Conservation (phyloP, 192 early-diverging fungal genomes). For the Linnemannia hyalina region DNA sequence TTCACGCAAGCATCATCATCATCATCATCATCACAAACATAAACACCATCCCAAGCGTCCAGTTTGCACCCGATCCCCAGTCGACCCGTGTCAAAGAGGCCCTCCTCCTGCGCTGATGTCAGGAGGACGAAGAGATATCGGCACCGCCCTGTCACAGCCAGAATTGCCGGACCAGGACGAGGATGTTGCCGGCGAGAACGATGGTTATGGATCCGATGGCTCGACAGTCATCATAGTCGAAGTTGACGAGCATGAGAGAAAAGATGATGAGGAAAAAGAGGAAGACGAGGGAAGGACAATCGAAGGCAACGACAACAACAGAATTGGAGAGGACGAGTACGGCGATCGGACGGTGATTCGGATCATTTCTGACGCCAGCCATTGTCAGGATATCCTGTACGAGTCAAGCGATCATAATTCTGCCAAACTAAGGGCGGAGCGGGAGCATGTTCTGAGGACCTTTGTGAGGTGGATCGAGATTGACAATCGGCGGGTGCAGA, state of each 20-base stretch:
- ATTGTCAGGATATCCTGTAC: constrained; percentile 52
- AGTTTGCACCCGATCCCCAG: not conserved
- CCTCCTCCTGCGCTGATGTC: not conserved
- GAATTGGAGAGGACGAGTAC: not conserved
- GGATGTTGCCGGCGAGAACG: not conserved
- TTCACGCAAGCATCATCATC: not conserved
- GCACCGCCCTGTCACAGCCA: not conserved
- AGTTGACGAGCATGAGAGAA: not conserved
- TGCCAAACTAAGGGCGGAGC: constrained; percentile 22
- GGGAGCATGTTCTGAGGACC: constrained; percentile 36
- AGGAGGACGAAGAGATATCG: not conserved
- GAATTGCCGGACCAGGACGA: not conserved
- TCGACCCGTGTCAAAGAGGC: not conserved
- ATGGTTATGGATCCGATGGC: too few species aligned
- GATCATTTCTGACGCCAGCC: constrained; percentile 43
- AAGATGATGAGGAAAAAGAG: not conserved
- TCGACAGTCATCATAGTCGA: not conserved
- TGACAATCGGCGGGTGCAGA: constrained; percentile 18
- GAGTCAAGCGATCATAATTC: constrained; percentile 36
- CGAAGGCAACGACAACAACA: not conserved
- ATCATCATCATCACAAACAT: not conserved
- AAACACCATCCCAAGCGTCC: not conserved
- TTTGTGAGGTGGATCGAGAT: constrained; percentile 53
- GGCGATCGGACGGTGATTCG: constrained; percentile 22
- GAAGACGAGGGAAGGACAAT: not conserved